Conservation (phyloP, 371 early-diverging fungal genomes). For the Rhizopus stolonifer region DNA sequence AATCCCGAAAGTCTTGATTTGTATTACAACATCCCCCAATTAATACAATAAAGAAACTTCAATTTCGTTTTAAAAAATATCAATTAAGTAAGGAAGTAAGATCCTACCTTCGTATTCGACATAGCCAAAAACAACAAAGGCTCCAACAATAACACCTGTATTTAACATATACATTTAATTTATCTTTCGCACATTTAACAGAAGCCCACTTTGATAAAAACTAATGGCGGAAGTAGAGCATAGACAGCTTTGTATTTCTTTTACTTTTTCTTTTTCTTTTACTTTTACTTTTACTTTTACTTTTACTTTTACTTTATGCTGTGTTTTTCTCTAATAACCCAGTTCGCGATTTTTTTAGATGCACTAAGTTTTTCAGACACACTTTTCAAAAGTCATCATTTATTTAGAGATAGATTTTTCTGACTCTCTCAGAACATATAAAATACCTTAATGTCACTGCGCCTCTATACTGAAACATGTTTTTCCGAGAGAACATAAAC, state of each 20-base stretch:
- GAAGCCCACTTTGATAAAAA: slow-evolving; percentile 40
- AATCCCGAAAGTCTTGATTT: slow-evolving; percentile 86
- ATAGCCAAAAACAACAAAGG: slow-evolving; percentile 22
- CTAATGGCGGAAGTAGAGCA: slow-evolving; percentile 39
- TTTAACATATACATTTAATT: neutral
- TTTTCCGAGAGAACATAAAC: too few relatives aligned
- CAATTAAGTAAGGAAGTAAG: neutral
- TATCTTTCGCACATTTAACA: neutral
- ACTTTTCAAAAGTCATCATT: too few relatives aligned
- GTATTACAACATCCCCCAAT: slow-evolving; percentile 70
- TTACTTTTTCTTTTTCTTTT: too few relatives aligned
- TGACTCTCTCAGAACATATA: too few relatives aligned
- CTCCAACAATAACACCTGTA: slow-evolving; percentile 29
- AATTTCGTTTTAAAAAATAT: too few relatives aligned
- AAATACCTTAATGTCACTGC: too few relatives aligned
- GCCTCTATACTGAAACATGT: too few relatives aligned
- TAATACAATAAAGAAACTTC: slow-evolving; percentile 46
- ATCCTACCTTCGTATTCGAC: slow-evolving; percentile 27
- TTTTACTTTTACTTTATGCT: slow-evolving; percentile 45
- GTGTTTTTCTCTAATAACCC: slow-evolving; percentile 29
- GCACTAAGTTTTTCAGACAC: too few relatives aligned
- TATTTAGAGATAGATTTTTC: too few relatives aligned
- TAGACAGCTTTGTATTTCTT: slow-evolving; percentile 36
- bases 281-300: too few relatives aligned
- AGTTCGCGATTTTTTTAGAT: too few relatives aligned